phyloP scores from a whole-genome alignment of 1,284 basidiomycete genomes.

The Sphaerobolus stellatus region DNA sequence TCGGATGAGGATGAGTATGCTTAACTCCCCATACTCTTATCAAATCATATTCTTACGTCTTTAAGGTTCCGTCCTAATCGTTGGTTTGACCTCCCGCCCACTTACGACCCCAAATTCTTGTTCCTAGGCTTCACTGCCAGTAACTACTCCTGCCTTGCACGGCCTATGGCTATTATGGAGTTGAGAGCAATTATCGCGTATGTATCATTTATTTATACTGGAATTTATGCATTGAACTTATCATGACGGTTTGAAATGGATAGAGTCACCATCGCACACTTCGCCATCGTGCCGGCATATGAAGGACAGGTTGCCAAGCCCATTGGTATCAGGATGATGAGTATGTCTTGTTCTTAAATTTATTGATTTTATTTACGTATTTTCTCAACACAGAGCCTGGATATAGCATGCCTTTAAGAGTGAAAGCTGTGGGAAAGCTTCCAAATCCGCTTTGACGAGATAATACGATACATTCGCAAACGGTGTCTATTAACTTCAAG shows the following conservation, averaged over 20 bases:
- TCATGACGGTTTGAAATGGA: background rate
- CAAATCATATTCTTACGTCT: no score
- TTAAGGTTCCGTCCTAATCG: slow-evolving; percentile 41
- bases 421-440: no score
- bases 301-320: background rate
- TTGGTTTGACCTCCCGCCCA: slow-evolving; percentile 41
- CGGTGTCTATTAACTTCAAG: no score
- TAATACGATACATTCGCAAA: no score
- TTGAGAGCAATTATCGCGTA: slow-evolving; percentile 48
- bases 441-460: no score
- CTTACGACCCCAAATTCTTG: slow-evolving; percentile 36
- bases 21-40: no score
- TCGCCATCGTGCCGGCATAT: background rate
- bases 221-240: background rate
- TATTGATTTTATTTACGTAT: no score
- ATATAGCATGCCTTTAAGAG: no score
- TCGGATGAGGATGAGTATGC: slow-evolving; percentile 15
- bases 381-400: no score
- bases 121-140: slow-evolving; percentile 45
- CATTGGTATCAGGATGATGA: background rate
- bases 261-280: background rate
- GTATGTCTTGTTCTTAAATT: no score
- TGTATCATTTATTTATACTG: slow-evolving; percentile 22
- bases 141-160: slow-evolving; percentile 44
- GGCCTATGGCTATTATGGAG: slow-evolving; percentile 50